Evolutionary conservation across 176 grass and related monocot genomes (phyloP).

Genomic region (Phragmites australis): DNA sequence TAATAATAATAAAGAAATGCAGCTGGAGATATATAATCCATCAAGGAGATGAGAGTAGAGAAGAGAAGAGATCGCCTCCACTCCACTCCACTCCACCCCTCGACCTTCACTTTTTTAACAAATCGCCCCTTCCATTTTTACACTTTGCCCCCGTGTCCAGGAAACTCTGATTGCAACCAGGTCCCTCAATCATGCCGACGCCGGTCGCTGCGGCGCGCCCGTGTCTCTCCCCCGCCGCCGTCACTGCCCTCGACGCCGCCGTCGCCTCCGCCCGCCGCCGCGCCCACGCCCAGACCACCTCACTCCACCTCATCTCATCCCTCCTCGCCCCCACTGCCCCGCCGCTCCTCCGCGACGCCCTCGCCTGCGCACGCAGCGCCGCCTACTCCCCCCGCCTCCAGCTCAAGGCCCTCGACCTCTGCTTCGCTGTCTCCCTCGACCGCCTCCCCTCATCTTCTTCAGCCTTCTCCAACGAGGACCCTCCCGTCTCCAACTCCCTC

Average conservation of each 20-base stretch:
- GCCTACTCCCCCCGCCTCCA: constrained; percentile 73
- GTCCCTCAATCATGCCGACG: constrained; percentile 59
- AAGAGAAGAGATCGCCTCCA: too few species aligned
- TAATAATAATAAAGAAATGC: too few species aligned
- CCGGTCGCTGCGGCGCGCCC: constrained; percentile 56
- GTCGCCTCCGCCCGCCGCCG: constrained; percentile 41
- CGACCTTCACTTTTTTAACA: constrained; percentile 22
- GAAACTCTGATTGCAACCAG: constrained; percentile 8
- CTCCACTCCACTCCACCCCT: background rate
- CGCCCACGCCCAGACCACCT: constrained; percentile 77
- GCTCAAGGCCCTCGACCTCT: constrained; percentile 87
- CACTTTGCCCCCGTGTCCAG: constrained; percentile 41
- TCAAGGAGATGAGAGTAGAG: too few species aligned
- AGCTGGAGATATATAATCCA: too few species aligned
- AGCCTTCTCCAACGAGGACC: background rate
- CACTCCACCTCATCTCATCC: constrained; percentile 72
- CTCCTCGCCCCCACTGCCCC: constrained; percentile 40
- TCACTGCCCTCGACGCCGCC: constrained; percentile 39
- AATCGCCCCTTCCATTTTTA: constrained; percentile 24
- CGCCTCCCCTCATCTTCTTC: constrained; percentile 54
- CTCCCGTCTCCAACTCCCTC: constrained; percentile 83
- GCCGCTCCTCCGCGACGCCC: constrained; percentile 73
- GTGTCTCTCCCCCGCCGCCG: constrained; percentile 46
- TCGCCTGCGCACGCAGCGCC: constrained; percentile 62
- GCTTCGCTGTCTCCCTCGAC: constrained; percentile 78